Evolutionary conservation across 2,329 filamentous ascomycete species (phyloP).

Genomic region (Phialophora verrucosa): DNA sequence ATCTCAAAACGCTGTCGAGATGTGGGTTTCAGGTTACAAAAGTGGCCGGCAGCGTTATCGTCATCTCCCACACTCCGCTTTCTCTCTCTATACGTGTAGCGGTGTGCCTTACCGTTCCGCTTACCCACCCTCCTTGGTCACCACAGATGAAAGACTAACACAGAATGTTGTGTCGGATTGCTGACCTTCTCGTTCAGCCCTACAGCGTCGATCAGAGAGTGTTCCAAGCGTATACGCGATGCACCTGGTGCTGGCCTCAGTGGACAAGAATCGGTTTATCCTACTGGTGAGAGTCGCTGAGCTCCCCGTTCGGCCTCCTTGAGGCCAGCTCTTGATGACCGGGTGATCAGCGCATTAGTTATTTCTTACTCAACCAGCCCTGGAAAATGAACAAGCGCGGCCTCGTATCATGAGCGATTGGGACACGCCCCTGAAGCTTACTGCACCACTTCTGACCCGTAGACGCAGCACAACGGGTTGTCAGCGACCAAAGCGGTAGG

Average conservation of each 20-base stretch:
- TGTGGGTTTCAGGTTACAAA: neutral
- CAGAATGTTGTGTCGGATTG: neutral
- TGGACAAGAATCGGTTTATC: neutral
- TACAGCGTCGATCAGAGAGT: neutral
- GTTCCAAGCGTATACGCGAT: neutral
- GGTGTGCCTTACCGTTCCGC: neutral
- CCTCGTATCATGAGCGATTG: neutral
- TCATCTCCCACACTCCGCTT: neutral
- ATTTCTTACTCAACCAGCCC: neutral
- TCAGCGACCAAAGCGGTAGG: neutral
- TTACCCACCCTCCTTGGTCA: neutral
- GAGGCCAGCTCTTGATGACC: slow-evolving; percentile 5
- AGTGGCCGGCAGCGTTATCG: neutral
- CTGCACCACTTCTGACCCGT: neutral
- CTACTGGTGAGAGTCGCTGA: neutral
- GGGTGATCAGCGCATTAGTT: neutral
- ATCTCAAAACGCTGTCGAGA: neutral
- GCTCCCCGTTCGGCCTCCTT: neutral
- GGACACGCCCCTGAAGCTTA: neutral
- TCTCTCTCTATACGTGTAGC: neutral
- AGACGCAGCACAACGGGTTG: neutral
- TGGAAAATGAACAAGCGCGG: neutral
- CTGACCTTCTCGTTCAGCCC: neutral
- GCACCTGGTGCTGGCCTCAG: neutral
- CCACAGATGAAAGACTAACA: neutral